Evolutionary conservation across 352 stramenopile genomes (phyloP).

Genomic region (Blastocystis sp.): DNA sequence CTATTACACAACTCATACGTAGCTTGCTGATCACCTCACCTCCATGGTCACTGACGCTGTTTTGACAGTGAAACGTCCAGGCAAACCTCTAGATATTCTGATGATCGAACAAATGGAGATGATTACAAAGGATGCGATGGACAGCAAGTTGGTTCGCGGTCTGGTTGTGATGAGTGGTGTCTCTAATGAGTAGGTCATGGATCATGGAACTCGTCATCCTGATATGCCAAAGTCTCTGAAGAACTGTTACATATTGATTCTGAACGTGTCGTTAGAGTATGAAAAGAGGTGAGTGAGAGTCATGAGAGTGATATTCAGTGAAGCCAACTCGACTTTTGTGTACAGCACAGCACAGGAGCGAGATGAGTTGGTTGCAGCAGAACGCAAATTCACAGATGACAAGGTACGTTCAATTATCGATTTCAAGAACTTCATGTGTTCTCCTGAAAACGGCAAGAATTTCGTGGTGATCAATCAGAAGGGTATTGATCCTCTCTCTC

Average conservation of each 20-base stretch:
- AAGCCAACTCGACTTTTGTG: slow-evolving; percentile 94
- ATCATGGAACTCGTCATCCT: slow-evolving; percentile 94
- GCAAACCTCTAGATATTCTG: slow-evolving; percentile 85
- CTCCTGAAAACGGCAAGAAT: slow-evolving; percentile 84
- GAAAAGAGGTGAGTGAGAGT: slow-evolving; percentile 81
- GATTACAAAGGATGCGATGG: slow-evolving; percentile 85
- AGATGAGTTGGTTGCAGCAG: slow-evolving; percentile 89
- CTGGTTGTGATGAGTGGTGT: slow-evolving; percentile 50
- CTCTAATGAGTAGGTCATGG: slow-evolving; percentile 77
- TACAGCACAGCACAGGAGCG: slow-evolving; percentile 95
- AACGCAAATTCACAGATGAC: slow-evolving; percentile 88
- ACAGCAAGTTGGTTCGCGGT: slow-evolving; percentile 76
- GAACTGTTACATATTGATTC: slow-evolving; percentile 97
- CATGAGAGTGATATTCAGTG: slow-evolving; percentile 64
- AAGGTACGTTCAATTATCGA: slow-evolving; percentile 89
- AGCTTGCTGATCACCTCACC: slow-evolving; percentile 81
- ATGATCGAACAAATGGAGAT: slow-evolving; percentile 99
- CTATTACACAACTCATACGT: neutral
- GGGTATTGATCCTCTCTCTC: slow-evolving; percentile 90
- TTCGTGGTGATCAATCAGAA: slow-evolving; percentile 99
- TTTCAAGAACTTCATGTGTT: slow-evolving; percentile 92
- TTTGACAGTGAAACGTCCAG: slow-evolving; percentile 80
- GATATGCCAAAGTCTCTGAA: slow-evolving; percentile 93
- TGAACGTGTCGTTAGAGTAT: slow-evolving; percentile 98
- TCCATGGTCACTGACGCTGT: slow-evolving; percentile 93